Percentiles rank a stretch among this genome's conserved stretches.
Evolutionary conservation across 2,329 filamentous ascomycete species (phyloP).

Genomic region (Biscogniauxia marginata): DNA sequence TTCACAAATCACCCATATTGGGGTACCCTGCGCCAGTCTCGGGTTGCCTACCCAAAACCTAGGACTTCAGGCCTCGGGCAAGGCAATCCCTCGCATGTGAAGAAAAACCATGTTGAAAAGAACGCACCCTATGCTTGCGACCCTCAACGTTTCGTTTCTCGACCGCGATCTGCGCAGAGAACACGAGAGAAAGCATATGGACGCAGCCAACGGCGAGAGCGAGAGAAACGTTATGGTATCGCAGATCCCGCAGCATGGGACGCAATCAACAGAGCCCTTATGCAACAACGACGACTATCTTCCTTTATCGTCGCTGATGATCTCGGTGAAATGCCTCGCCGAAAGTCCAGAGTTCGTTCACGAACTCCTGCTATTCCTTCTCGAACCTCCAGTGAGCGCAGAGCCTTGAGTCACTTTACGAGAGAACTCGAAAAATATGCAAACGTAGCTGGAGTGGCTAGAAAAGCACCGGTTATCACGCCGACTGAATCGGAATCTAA

Average conservation of each 20-base stretch:
- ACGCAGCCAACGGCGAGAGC: constrained; percentile 1
- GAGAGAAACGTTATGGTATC: constrained; percentile 31
- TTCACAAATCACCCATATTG: constrained; percentile 27
- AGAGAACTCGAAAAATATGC: constrained; percentile 43
- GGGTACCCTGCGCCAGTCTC: constrained; percentile 25
- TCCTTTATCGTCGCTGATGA: constrained; percentile 29
- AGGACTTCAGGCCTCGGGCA: too few relatives aligned
- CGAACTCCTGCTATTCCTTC: constrained; percentile 26
- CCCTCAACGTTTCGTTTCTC: neutral
- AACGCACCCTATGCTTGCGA: neutral
- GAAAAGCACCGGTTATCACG: constrained; percentile 39
- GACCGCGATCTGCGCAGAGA: constrained; percentile 4
- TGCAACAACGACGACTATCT: constrained; percentile 44
- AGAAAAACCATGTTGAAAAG: neutral
- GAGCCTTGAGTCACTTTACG: constrained; percentile 41
- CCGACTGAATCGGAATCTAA: constrained; percentile 41
- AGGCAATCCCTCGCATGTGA: neutral
- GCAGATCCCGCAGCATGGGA: constrained; percentile 42
- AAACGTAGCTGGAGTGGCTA: constrained; percentile 36
- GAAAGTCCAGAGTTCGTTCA: neutral
- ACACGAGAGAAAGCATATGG: constrained; percentile 12
- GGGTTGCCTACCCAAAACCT: constrained; percentile 8
- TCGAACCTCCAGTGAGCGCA: constrained; percentile 43
- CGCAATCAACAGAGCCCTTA: constrained; percentile 44
- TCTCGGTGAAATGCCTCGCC: neutral